Evolutionary conservation across 805 yeast genomes (phyloP), one percentile per base, ranked within the genome.

Genomic region (Ogataea naganishii): DNA sequence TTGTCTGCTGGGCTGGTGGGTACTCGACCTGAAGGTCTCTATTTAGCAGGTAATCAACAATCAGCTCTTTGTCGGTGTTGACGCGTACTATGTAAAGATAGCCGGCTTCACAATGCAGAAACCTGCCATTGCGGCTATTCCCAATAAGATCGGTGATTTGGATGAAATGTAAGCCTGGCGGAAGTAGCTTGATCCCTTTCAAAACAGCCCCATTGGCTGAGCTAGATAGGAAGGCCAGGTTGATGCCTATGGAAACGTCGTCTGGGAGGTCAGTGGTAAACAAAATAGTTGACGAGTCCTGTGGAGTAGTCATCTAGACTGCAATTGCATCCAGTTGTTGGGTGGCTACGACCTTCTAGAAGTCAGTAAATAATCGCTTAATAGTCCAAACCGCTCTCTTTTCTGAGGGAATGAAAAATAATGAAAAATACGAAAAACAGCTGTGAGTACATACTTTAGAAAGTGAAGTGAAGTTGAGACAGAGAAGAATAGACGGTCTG

Each of bases 161-260:
- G 9, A 76, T 39, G 2, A 73, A 48, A 47, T 77, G 84, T 0
- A 62, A 27, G 0, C 83, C 83, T 4, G 46, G 34, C 0, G 71
- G 62, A 4, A 77, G 53, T 12, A 52, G 47, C 38, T 72, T 73
- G 37, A 77, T 59, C 1, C 83, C 83, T 33, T 49, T 55, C 18
- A 49, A 29, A 3, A 9, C 33, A n/a, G 18, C 26, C 23, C 21
- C 32, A 29, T 23, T 24, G 9, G 29, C 9, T 14, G 18, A 19
- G 12, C 15, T 10, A 4, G 14, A 25, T 30, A 49, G 43, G 25
- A 48, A 49, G 3, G 41, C 34, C 5, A 42, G 30, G 27, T 51
- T 53, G 7, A 51, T 29, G 9, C 56, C 56, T 6, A 50, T 12
- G 11, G 36, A 30, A 12, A 32, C 24, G 7, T 30, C 20, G 4